Evolutionary conservation across 2,329 filamentous ascomycete species (phyloP), one percentile per base, ranked within the genome.

Genomic region (Dactylella cylindrospora): DNA sequence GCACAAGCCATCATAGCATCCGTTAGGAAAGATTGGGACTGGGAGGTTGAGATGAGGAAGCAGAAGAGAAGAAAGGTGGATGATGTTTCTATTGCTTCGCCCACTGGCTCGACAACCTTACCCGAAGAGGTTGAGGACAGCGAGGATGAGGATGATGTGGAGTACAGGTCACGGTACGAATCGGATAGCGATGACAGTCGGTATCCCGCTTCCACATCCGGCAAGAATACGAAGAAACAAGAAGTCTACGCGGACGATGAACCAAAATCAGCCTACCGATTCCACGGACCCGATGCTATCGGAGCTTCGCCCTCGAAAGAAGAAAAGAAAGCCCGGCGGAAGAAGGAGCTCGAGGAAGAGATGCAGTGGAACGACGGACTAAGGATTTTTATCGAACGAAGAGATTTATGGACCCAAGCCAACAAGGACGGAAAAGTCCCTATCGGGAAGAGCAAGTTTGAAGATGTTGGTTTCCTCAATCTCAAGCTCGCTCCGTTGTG

Each of bases 341-440:
- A 15, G 28, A 55, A 57, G 51, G 52, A 59, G 13, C 33, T 66
- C 15, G 60, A 67, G 29, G 66, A 61, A 5, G 64, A 67, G 17
- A 68, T 68, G 65, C 41, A 66, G 36, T 67, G 66, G 59, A 69
- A 69, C 28, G 59, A 64, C 7, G 67, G 67, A 2, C 51, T 69
- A 17, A 65, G 61, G 23, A 50, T 65, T 23, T 69, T 64, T 62
- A 32, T 66, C 15, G 66, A 65, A 13, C 61, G 67, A 9, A 57
- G 68, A 19, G 67, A 68, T 54, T 55, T 67, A 6, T 68, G 68
- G 67, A 69, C 66, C 12, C 54, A 59, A 23, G 68, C 68, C 4
- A 66, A 68, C 39, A 60, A 64, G 23, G 67, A 68, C 28, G 67
- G 67, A 4, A 54, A 65, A 7, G 67, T 69, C 17, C 65, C 53